phyloP scores from a whole-genome alignment of 805 yeast genomes.

The Metschnikowia peoriensis region DNA sequence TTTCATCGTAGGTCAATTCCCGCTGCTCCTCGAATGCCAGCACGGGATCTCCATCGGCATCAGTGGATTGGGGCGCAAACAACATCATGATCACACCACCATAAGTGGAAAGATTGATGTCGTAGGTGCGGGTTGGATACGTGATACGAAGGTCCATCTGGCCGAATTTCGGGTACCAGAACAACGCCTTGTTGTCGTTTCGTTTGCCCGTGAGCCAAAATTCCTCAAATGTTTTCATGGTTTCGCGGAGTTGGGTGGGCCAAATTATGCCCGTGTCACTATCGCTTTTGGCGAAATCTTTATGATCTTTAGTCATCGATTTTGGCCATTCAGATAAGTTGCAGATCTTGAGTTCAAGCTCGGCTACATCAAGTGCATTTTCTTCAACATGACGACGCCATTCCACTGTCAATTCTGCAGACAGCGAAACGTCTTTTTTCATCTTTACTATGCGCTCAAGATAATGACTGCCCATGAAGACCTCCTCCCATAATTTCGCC shows the following conservation, averaged over 20 bases:
- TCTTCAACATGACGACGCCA: conserved; percentile 30
- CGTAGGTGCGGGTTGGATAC: conserved; percentile 68
- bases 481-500: conserved; percentile 65
- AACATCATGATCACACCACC: conserved; percentile 77
- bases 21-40: conserved; percentile 52
- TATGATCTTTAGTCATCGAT: conserved; percentile 44
- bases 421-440: conserved; percentile 72
- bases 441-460: conserved; percentile 81
- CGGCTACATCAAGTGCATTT: conserved; percentile 21
- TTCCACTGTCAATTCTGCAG: conserved; percentile 36
- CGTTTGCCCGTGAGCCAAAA: conserved; percentile 40
- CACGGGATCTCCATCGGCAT: conserved; percentile 26
- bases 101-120: conserved; percentile 74
- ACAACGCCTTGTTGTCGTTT: conserved; percentile 41
- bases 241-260: conserved; percentile 38
- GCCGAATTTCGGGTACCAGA: conserved; percentile 85
- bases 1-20: conserved; percentile 57
- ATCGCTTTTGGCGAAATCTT: conserved; percentile 24
- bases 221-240: conserved; percentile 39
- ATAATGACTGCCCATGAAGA: conserved; percentile 63
- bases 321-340: conserved; percentile 46
- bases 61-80: conserved; percentile 49
- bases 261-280: conserved; percentile 32
- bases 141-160: conserved; percentile 74
- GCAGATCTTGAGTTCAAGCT: conserved; percentile 42